Conservation (phyloP, 2,329 filamentous ascomycete genomes). For the Colletotrichum tamarilloi region DNA sequence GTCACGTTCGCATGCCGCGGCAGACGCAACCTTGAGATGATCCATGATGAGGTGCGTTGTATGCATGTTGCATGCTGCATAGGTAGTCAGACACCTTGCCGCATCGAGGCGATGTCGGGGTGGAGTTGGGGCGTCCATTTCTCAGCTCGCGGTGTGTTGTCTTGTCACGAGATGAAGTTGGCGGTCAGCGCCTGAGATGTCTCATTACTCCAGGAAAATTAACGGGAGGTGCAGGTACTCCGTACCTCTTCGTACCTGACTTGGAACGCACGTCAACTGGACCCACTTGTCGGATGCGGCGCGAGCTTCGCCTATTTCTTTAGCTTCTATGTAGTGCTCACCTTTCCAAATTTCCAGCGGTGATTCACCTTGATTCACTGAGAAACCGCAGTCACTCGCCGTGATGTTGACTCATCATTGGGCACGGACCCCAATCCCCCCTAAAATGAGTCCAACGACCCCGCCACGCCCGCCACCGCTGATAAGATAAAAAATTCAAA, state of each 20-base stretch:
- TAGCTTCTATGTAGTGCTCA: not conserved
- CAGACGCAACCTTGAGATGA: not conserved
- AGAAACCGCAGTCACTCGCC: not conserved
- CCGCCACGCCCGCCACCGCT: constrained; percentile 22
- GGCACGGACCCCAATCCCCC: not conserved
- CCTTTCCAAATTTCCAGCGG: not conserved
- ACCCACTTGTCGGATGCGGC: not conserved
- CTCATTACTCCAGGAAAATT: not conserved
- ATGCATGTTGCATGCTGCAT: not conserved
- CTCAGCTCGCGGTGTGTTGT: not conserved
- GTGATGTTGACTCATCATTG: constrained; percentile 28
- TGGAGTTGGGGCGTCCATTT: not conserved
- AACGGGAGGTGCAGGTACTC: not conserved
- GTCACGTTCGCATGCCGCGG: too few relatives aligned
- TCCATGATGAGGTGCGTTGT: not conserved
- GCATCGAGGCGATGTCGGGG: not conserved
- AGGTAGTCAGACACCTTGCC: not conserved
- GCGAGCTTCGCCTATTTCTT: not conserved
- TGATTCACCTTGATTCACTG: constrained; percentile 14
- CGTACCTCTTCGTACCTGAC: too few relatives aligned
- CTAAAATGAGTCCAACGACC: constrained; percentile 7
- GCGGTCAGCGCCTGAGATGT: not conserved
- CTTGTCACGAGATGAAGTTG: not conserved
- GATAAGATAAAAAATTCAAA: constrained; percentile 36
- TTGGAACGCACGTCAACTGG: not conserved